A percentile compares a stretch with the other conserved stretches of the same genome.
Conservation (phyloP, 306 rosid genomes). For the Quercus berberidifolia region DNA sequence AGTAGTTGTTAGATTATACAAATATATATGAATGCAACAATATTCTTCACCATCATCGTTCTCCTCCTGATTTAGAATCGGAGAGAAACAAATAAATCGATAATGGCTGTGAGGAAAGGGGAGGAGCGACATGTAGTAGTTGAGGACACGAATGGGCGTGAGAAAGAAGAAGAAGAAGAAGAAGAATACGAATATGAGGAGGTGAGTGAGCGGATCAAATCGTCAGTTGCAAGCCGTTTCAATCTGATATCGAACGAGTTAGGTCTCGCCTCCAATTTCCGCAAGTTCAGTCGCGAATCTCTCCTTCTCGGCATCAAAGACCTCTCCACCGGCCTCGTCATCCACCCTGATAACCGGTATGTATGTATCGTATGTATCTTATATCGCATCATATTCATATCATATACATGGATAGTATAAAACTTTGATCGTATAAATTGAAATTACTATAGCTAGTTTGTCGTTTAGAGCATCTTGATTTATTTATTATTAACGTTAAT, state of each 20-base stretch:
- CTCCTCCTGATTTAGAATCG: not conserved
- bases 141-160: not conserved
- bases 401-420: too few species aligned
- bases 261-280: constrained; percentile 22
- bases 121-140: not conserved
- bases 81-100: not conserved
- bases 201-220: constrained; percentile 48
- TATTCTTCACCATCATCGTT: too few species aligned
- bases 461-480: too few species aligned
- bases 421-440: too few species aligned
- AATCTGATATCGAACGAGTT: constrained; percentile 56
- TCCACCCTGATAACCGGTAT: constrained; percentile 74
- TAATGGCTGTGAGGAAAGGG: not conserved
- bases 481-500: too few species aligned
- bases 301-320: constrained; percentile 48
- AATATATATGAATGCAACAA: too few species aligned
- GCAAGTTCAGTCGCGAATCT: constrained; percentile 48
- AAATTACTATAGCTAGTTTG: too few species aligned
- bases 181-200: constrained; percentile 55
- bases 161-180: constrained; percentile 33
- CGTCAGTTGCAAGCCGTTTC: constrained; percentile 79
- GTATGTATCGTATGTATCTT: constrained; percentile 16
- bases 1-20: too few species aligned
- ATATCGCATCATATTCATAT: too few species aligned
- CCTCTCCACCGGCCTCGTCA: constrained; percentile 35